These are phyloP conservation scores for Elongisporangium prolatum DNA, from an alignment of 352 stramenopile genomes.

Conservation along the genomic window DNA sequence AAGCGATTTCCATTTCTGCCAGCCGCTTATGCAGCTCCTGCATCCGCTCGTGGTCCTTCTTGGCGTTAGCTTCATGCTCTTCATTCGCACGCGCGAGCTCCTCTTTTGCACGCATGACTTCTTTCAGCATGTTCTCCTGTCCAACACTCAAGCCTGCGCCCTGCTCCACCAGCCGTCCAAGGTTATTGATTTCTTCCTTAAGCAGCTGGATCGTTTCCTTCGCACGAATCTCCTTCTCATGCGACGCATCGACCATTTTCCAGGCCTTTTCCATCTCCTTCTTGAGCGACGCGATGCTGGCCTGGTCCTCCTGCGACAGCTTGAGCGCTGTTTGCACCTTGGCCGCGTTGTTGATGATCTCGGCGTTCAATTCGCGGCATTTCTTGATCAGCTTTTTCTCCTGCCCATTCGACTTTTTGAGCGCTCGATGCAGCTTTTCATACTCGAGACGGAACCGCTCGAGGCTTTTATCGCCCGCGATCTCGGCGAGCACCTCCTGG, in stretches of 20 bases:
- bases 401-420: constrained; percentile 93
- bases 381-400: constrained; percentile 97
- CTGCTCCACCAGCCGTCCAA: constrained; percentile 95
- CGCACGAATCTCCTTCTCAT: constrained; percentile 91
- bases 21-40: constrained; percentile 74
- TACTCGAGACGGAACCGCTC: constrained; percentile 95
- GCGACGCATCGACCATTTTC: constrained; percentile 94
- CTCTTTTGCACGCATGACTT: constrained; percentile 89
- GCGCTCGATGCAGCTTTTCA: constrained; percentile 92
- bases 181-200: constrained; percentile 94
- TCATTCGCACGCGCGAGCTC: constrained; percentile 86
- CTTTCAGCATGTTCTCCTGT: constrained; percentile 92
- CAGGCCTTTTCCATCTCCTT: constrained; percentile 97
- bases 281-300: constrained; percentile 90
- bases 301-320: constrained; percentile 92
- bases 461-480: constrained; percentile 91
- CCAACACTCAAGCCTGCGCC: constrained; percentile 86
- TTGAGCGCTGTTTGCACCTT: constrained; percentile 95
- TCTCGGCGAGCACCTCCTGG: constrained; percentile 87
- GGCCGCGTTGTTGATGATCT: constrained; percentile 95
- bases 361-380: constrained; percentile 91
- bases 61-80: constrained; percentile 73
- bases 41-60: constrained; percentile 78
- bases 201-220: constrained; percentile 95
- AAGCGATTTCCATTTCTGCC: constrained; percentile 51